Evolutionary conservation across 257 asterid genomes (phyloP).

Genomic region (Rubia yunnanensis): DNA sequence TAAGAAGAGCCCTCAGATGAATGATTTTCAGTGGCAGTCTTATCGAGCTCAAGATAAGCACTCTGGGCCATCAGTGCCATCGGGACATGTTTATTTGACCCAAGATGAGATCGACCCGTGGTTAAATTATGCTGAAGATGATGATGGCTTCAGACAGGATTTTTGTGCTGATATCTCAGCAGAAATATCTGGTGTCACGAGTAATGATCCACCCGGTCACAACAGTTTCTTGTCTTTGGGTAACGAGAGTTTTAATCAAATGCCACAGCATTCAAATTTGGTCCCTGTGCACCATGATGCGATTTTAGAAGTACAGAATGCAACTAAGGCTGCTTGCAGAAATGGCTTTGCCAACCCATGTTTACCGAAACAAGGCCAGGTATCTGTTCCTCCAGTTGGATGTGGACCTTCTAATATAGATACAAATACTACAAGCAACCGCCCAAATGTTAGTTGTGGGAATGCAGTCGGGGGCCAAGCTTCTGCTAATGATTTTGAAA

Average conservation of each 20-base stretch:
- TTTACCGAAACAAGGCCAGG: conserved; percentile 37
- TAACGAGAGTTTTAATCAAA: conserved; percentile 29
- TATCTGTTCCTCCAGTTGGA: conserved; percentile 27
- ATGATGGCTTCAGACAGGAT: conserved; percentile 40
- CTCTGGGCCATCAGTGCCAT: conserved; percentile 39
- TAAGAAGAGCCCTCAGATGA: conserved; percentile 23
- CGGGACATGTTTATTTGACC: conserved; percentile 40
- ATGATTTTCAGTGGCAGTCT: conserved; percentile 16
- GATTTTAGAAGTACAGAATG: conserved; percentile 18
- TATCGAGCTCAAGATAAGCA: conserved; percentile 29
- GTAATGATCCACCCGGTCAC: conserved; percentile 35
- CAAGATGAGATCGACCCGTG: conserved; percentile 72
- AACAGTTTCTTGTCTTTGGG: conserved; percentile 30
- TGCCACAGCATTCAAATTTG: conserved; percentile 22
- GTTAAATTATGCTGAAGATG: conserved; percentile 49
- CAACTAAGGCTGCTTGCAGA: conserved; percentile 32
- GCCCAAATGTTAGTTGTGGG: conserved; percentile 16
- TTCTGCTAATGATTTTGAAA: conserved; percentile 21
- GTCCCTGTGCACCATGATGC: conserved; percentile 17
- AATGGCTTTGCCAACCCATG: conserved; percentile 30
- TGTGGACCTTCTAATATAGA: conserved; percentile 40
- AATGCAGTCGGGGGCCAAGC: conserved; percentile 32
- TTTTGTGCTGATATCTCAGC: conserved; percentile 50
- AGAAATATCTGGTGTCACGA: conserved; percentile 54
- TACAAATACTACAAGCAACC: conserved; percentile 27